Conservation (phyloP, 2,329 filamentous ascomycete genomes). For the Teratosphaeria viscida region DNA sequence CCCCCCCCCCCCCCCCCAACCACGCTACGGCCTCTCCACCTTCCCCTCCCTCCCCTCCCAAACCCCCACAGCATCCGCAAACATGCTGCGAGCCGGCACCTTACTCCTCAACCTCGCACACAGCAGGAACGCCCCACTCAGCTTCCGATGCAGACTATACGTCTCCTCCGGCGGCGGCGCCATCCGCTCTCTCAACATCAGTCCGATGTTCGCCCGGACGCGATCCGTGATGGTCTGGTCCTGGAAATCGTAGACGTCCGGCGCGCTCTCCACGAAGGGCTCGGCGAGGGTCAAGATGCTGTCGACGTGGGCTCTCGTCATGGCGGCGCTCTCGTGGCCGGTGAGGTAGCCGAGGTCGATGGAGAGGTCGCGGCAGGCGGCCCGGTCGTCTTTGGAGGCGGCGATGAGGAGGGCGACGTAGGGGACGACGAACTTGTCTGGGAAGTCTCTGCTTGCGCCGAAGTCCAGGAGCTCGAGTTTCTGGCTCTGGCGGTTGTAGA, state of each 20-base stretch:
- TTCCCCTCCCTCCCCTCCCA: constrained; percentile 22
- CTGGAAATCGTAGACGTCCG: constrained; percentile 80
- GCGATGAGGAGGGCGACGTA: constrained; percentile 76
- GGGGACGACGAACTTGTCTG: constrained; percentile 62
- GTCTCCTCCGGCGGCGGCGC: constrained; percentile 94
- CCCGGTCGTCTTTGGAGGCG: constrained; percentile 48
- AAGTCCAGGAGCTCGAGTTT: constrained; percentile 91
- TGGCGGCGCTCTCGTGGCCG: constrained; percentile 70
- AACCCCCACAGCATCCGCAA: constrained; percentile 45
- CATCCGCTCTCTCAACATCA: constrained; percentile 84
- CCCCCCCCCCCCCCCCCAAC: too few species aligned
- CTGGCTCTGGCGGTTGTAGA: constrained; percentile 61
- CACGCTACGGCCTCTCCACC: constrained; percentile 7
- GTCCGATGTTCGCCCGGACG: constrained; percentile 74
- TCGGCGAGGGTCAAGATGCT: constrained; percentile 86
- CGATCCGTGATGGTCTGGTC: constrained; percentile 95
- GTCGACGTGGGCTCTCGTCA: constrained; percentile 84
- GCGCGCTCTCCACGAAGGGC: constrained; percentile 67
- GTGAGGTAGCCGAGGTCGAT: constrained; percentile 66
- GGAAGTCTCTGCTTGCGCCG: constrained; percentile 80
- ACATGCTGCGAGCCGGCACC: constrained; percentile 72
- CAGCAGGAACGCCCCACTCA: constrained; percentile 88
- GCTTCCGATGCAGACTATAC: constrained; percentile 86
- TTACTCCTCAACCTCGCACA: constrained; percentile 78
- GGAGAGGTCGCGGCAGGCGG: constrained; percentile 17